Evolutionary conservation across 2,329 filamentous ascomycete genomes (phyloP).

Genomic region (Ophiostoma angusticollis): DNA sequence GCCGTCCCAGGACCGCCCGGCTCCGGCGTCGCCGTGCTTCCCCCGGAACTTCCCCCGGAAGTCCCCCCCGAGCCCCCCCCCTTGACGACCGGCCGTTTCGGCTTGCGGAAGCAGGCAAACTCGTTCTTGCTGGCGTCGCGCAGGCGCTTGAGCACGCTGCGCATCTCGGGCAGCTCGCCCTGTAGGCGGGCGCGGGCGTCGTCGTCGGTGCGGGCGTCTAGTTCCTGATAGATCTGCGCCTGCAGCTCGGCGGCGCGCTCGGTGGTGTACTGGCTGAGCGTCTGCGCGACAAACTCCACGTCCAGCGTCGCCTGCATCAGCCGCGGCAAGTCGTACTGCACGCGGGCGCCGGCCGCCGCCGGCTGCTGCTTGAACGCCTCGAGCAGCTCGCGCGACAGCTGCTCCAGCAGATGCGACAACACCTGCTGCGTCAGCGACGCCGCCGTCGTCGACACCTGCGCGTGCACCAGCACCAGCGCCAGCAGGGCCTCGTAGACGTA

Average conservation of each 20-base stretch:
- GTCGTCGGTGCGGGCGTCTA: slow-evolving; percentile 82
- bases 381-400: slow-evolving; percentile 67
- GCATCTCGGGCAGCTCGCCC: slow-evolving; percentile 79
- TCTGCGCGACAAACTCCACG: slow-evolving; percentile 93
- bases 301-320: slow-evolving; percentile 97
- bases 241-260: slow-evolving; percentile 71
- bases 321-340: slow-evolving; percentile 56
- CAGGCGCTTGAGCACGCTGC: slow-evolving; percentile 70
- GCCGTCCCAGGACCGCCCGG: no score
- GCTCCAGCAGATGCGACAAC: slow-evolving; percentile 74
- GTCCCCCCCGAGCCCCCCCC: no score
- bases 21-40: no score
- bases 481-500: slow-evolving; percentile 87
- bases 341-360: background rate
- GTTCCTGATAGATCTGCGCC: slow-evolving; percentile 73
- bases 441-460: slow-evolving; percentile 71
- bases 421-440: slow-evolving; percentile 66
- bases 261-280: slow-evolving; percentile 77
- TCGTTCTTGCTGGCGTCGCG: slow-evolving; percentile 72
- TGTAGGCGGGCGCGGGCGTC: slow-evolving; percentile 69
- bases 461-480: slow-evolving; percentile 78
- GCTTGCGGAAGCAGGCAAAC: slow-evolving; percentile 73
- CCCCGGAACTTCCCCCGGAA: no score
- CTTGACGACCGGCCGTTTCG: no score
- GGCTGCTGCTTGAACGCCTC: slow-evolving; percentile 58